A percentile compares a stretch with the other conserved stretches of the same genome.
Evolutionary conservation across 805 yeast species (phyloP).

Genomic region (Wickerhamiella siamensis): DNA sequence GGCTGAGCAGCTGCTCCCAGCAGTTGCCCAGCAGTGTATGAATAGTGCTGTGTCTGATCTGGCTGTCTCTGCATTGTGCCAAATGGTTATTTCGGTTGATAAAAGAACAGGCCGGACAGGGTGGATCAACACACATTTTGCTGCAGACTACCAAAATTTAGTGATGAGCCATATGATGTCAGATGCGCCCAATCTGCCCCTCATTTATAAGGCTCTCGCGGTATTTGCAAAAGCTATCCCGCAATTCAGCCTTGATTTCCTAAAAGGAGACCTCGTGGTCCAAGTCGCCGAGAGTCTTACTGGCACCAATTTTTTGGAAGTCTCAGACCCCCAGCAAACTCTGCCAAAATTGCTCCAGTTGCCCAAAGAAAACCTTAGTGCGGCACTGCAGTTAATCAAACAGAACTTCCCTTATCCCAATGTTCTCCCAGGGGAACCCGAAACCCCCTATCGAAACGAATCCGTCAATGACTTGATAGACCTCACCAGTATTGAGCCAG

Average conservation of each 20-base stretch:
- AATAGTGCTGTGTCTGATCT: conserved; percentile 10
- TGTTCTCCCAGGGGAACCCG: conserved; percentile 5
- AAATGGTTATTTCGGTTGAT: conserved; percentile 11
- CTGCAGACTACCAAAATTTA: background rate
- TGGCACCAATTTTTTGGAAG: conserved; percentile 1
- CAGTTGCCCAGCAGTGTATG: conserved; percentile 8
- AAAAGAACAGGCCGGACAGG: conserved; percentile 3
- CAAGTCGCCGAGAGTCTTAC: conserved; percentile 9
- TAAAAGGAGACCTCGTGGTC: conserved; percentile 5
- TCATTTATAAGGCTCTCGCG: conserved; percentile 10
- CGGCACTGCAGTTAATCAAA: conserved; percentile 11
- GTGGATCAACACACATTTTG: background rate
- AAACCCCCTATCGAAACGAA: conserved; percentile 11
- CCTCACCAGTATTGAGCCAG: background rate
- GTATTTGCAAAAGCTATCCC: conserved; percentile 9
- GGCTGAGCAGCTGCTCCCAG: conserved; percentile 10
- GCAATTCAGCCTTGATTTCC: conserved; percentile 5
- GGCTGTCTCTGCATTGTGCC: conserved; percentile 11
- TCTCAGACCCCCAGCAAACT: conserved; percentile 4
- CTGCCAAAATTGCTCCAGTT: conserved; percentile 10
- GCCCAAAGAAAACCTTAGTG: conserved; percentile 10
- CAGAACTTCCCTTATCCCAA: conserved; percentile 10
- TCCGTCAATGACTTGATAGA: background rate
- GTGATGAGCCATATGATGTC: conserved; percentile 2
- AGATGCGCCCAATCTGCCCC: conserved; percentile 10